Evolutionary conservation across 768 basidiomycete genomes (phyloP).

Genomic region (Lyophyllum atratum): DNA sequence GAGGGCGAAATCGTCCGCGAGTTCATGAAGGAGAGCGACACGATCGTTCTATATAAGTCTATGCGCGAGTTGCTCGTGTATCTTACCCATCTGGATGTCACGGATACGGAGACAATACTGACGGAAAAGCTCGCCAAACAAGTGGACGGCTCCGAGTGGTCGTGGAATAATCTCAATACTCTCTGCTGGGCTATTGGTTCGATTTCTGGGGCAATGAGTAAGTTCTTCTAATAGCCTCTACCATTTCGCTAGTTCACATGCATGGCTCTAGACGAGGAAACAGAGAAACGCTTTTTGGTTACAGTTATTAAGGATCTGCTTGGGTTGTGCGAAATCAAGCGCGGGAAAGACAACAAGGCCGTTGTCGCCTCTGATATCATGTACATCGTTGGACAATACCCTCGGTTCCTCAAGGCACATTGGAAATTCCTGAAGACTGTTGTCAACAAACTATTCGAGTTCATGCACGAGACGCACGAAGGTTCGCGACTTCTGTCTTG

Average conservation of each 20-base stretch:
- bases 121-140: slow-evolving; percentile 98
- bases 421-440: slow-evolving; percentile 99
- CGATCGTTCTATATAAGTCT: slow-evolving; percentile 97
- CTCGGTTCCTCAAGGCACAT: slow-evolving; percentile 98
- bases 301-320: slow-evolving; percentile 98
- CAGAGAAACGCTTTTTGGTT: slow-evolving; percentile 97
- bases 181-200: slow-evolving; percentile 99
- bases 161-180: slow-evolving; percentile 98
- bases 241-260: background rate
- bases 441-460: slow-evolving; percentile 99
- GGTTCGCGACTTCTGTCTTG: slow-evolving; percentile 45
- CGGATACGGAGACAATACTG: slow-evolving; percentile 95
- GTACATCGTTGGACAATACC: slow-evolving; percentile 99
- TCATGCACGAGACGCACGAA: slow-evolving; percentile 99
- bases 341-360: slow-evolving; percentile 99
- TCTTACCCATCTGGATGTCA: slow-evolving; percentile 94
- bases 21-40: slow-evolving; percentile 98
- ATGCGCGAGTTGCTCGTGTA: slow-evolving; percentile 99
- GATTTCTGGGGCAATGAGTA: slow-evolving; percentile 99
- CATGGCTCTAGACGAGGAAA: slow-evolving; percentile 80
- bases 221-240: slow-evolving; percentile 33
- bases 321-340: slow-evolving; percentile 97
- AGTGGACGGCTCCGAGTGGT: slow-evolving; percentile 98
- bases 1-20: slow-evolving; percentile 99
- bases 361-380: slow-evolving; percentile 96